A percentile compares a stretch with the other conserved stretches of the same genome.
Evolutionary conservation across 2,329 filamentous ascomycete genomes (phyloP).

Genomic region (Epichloe festucae): DNA sequence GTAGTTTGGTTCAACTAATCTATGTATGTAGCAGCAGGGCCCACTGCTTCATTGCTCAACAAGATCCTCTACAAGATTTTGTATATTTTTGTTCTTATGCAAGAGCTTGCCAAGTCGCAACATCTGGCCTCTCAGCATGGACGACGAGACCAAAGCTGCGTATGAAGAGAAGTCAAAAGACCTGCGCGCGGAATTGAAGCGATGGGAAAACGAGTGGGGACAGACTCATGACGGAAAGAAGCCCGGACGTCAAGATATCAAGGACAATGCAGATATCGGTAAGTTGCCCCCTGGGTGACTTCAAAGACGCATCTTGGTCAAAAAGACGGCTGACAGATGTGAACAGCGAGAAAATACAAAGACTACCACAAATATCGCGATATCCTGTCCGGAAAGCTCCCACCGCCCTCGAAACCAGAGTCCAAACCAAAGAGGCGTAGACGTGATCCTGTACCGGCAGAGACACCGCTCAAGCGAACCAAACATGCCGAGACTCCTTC

Average conservation of each 20-base stretch:
- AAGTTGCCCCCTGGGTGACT: constrained; percentile 13
- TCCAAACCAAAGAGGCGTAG: constrained; percentile 27
- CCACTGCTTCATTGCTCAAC: not conserved
- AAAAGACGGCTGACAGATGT: not conserved
- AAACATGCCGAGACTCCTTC: constrained; percentile 35
- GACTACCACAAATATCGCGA: constrained; percentile 57
- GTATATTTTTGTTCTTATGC: not conserved
- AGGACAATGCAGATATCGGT: constrained; percentile 59
- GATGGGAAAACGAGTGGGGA: constrained; percentile 60
- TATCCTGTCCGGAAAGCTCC: constrained; percentile 40
- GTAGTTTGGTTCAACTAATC: not conserved
- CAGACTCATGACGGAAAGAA: constrained; percentile 51
- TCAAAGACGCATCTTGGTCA: too few species aligned
- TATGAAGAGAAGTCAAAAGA: constrained; percentile 38
- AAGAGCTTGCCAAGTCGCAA: not conserved
- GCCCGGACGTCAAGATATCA: constrained; percentile 63
- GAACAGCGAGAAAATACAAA: constrained; percentile 58
- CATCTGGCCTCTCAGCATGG: constrained; percentile 26
- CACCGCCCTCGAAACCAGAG: constrained; percentile 21
- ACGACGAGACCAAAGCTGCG: constrained; percentile 27
- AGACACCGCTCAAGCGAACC: constrained; percentile 40
- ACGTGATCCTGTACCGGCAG: constrained; percentile 19
- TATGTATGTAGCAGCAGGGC: not conserved
- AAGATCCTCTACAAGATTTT: not conserved
- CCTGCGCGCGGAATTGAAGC: constrained; percentile 58